These are phyloP conservation scores for Daldinia bambusicola DNA, from an alignment of 495 filamentous ascomycete species.

Conservation along the genomic window DNA sequence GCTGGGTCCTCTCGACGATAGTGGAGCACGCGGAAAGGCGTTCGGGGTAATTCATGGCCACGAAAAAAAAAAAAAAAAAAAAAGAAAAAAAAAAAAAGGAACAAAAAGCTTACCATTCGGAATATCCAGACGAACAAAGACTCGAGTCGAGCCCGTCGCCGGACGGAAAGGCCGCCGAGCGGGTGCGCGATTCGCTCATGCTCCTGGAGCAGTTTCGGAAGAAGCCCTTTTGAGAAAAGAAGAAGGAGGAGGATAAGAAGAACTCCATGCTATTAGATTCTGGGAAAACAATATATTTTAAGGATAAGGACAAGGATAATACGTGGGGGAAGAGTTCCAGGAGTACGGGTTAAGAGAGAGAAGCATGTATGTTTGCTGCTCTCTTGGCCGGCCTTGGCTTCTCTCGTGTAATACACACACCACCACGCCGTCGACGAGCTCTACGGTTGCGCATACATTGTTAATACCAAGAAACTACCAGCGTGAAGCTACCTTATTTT, in stretches of 20 bases:
- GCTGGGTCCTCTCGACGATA: neutral
- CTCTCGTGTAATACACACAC: neutral
- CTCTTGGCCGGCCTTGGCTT: constrained; percentile 3
- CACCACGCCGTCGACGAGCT: neutral
- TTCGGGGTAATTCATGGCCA: neutral
- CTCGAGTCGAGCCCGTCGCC: constrained; percentile 15
- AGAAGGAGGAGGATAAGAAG: no score
- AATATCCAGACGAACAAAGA: constrained; percentile 8
- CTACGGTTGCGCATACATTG: neutral
- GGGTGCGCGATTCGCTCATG: constrained; percentile 25
- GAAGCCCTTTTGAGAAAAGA: neutral
- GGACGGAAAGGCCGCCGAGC: constrained; percentile 2
- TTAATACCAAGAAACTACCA: neutral
- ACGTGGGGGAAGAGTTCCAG: neutral
- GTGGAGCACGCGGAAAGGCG: neutral
- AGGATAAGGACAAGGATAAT: neutral
- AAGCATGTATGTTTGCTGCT: neutral
- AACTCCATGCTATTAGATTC: neutral
- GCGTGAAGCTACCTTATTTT: neutral
- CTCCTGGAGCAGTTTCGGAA: constrained; percentile 23
- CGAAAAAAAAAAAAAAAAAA: no score
- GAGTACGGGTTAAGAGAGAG: neutral
- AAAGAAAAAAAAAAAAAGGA: no score
- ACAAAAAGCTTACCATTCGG: no score
- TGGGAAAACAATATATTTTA: neutral